phyloP scores from a whole-genome alignment of 2,329 filamentous ascomycete species.

The Daldinia sp. region DNA sequence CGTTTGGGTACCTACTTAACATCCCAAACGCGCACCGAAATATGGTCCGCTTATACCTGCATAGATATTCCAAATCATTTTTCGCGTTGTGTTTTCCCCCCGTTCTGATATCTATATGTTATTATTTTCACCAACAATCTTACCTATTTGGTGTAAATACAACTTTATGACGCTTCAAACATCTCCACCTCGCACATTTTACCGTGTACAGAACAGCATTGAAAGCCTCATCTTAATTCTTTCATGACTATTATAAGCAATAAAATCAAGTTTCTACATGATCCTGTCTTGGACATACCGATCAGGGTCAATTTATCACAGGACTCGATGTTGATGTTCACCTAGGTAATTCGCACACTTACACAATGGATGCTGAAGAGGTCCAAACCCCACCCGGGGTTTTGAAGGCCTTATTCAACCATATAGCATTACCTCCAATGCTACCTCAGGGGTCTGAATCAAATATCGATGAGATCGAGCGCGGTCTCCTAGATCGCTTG shows the following conservation, averaged over 20 bases:
- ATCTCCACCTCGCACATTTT: too few relatives aligned
- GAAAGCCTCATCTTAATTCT: too few relatives aligned
- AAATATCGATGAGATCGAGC: slow-evolving; percentile 25
- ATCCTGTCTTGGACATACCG: not conserved
- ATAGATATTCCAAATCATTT: not conserved
- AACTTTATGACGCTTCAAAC: too few relatives aligned
- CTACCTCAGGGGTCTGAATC: slow-evolving; percentile 32
- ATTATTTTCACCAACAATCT: not conserved
- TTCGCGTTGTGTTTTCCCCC: not conserved
- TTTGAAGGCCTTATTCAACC: slow-evolving; percentile 34
- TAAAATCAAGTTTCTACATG: too few relatives aligned
- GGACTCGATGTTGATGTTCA: not conserved
- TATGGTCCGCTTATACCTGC: not conserved
- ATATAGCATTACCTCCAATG: slow-evolving; percentile 36
- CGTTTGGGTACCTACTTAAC: not conserved
- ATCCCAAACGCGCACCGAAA: not conserved
- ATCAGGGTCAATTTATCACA: not conserved
- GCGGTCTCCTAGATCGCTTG: slow-evolving; percentile 28
- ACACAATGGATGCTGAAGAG: slow-evolving; percentile 12
- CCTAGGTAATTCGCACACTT: too few relatives aligned
- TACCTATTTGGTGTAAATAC: not conserved
- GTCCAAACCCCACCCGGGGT: slow-evolving; percentile 9
- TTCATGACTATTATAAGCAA: too few relatives aligned
- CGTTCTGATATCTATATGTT: not conserved
- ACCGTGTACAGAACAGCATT: too few relatives aligned